Conservation (phyloP, 2,329 filamentous ascomycete genomes). For the Albifimbria verrucaria region DNA sequence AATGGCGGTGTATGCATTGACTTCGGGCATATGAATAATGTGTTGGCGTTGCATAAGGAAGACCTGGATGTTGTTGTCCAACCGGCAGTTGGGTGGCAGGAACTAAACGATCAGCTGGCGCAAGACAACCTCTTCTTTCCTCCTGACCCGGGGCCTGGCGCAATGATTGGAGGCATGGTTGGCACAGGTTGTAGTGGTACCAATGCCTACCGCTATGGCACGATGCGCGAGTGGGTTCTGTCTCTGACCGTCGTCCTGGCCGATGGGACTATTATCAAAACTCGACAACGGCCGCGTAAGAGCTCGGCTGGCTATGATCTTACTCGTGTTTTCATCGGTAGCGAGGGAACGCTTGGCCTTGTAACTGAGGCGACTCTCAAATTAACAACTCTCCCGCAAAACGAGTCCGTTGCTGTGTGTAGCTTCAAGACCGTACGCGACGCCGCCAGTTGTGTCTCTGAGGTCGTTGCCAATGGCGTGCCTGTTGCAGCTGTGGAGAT, state of each 20-base stretch:
- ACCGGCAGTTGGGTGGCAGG: slow-evolving; percentile 75
- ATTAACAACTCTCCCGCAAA: slow-evolving; percentile 68
- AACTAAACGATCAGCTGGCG: slow-evolving; percentile 67
- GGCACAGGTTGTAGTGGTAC: slow-evolving; percentile 67
- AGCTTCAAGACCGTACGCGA: slow-evolving; percentile 45
- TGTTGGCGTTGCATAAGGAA: slow-evolving; percentile 64
- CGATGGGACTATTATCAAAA: slow-evolving; percentile 78
- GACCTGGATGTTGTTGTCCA: slow-evolving; percentile 68
- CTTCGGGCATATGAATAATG: slow-evolving; percentile 70
- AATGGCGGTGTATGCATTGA: slow-evolving; percentile 73
- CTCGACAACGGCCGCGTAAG: slow-evolving; percentile 72
- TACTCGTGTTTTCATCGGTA: slow-evolving; percentile 74
- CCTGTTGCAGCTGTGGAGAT: slow-evolving; percentile 78
- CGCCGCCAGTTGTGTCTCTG: slow-evolving; percentile 68
- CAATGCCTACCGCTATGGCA: slow-evolving; percentile 81
- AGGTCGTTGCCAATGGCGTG: slow-evolving; percentile 68
- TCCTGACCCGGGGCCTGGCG: slow-evolving; percentile 78
- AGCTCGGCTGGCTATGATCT: slow-evolving; percentile 81
- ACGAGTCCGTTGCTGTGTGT: slow-evolving; percentile 66
- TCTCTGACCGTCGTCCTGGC: slow-evolving; percentile 78
- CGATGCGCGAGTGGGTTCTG: slow-evolving; percentile 85
- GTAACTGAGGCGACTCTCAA: slow-evolving; percentile 78
- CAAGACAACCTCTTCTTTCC: slow-evolving; percentile 76
- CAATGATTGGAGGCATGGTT: slow-evolving; percentile 81
- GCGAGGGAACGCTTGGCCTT: slow-evolving; percentile 77